Evolutionary conservation across 306 rosid species (phyloP).

Genomic region (Heteromeles arbutifolia): DNA sequence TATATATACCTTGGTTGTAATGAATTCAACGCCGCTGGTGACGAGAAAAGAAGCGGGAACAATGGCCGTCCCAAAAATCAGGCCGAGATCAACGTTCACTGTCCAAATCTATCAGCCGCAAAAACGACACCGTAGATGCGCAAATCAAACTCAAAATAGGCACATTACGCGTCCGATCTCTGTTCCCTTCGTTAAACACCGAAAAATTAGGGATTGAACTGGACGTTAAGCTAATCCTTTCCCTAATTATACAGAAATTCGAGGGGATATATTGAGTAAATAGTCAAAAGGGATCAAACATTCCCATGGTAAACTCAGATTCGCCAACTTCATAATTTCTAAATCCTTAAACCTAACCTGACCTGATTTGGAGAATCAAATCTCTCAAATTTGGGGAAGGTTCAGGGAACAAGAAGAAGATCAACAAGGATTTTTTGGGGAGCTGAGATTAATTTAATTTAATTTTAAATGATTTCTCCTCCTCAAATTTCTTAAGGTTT

Average conservation of each 20-base stretch:
- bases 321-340: not conserved
- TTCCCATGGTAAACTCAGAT: not conserved
- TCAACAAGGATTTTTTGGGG: not conserved
- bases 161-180: not conserved
- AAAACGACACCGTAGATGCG: not conserved
- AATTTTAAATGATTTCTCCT: not conserved
- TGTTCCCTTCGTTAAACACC: not conserved
- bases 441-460: not conserved
- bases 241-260: not conserved
- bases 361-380: slow-evolving; percentile 6
- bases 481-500: not conserved
- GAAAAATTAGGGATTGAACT: not conserved
- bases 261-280: not conserved
- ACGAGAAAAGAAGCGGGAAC: no score
- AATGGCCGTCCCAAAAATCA: not conserved
- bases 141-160: not conserved
- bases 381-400: slow-evolving; percentile 20
- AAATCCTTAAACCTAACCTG: not conserved
- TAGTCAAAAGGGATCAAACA: not conserved
- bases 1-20: no score
- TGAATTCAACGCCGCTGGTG: not conserved
- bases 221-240: not conserved
- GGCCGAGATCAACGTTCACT: not conserved
- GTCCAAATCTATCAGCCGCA: not conserved
- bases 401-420: slow-evolving; percentile 1